These are phyloP conservation scores for Pseudofabraea citricarpa DNA, from an alignment of 2,329 filamentous ascomycete genomes.

Conservation along the genomic window DNA sequence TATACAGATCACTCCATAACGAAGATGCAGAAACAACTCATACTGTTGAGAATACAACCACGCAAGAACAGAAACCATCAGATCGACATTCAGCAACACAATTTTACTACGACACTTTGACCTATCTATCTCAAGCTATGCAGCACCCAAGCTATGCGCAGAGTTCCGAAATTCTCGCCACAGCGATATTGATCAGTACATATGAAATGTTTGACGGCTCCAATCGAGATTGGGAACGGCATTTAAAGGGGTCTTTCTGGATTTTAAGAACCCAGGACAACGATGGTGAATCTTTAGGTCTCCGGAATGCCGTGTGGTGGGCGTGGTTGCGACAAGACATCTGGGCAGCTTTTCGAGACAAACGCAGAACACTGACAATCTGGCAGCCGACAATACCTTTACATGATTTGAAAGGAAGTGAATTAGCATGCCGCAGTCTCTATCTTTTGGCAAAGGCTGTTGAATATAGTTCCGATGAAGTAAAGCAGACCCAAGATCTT, in stretches of 20 bases:
- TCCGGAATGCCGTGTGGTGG: constrained; percentile 60
- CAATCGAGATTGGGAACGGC: constrained; percentile 51
- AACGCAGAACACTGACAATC: constrained; percentile 49
- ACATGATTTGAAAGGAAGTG: constrained; percentile 42
- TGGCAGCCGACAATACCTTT: constrained; percentile 49
- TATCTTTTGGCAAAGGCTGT: constrained; percentile 53
- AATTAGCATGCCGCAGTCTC: constrained; percentile 46
- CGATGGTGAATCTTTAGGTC: constrained; percentile 50
- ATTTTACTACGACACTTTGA: constrained; percentile 59
- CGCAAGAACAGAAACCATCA: too few relatives aligned
- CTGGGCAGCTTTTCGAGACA: constrained; percentile 59
- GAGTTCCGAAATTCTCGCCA: constrained; percentile 53
- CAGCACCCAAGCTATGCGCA: constrained; percentile 52
- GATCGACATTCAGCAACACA: constrained; percentile 38
- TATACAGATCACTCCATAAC: constrained; percentile 26
- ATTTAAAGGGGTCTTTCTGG: constrained; percentile 61
- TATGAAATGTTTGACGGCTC: constrained; percentile 63
- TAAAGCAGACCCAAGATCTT: too few relatives aligned
- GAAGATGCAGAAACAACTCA: constrained; percentile 36
- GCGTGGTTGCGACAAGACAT: constrained; percentile 60
- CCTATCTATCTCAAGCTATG: constrained; percentile 56
- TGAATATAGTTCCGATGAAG: constrained; percentile 53
- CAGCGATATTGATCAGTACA: constrained; percentile 55
- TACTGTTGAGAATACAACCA: constrained; percentile 21
- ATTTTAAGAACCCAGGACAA: constrained; percentile 59